phyloP scores from a whole-genome alignment of 148 eudicot genomes.

The Rhododendron kiyosumense region DNA sequence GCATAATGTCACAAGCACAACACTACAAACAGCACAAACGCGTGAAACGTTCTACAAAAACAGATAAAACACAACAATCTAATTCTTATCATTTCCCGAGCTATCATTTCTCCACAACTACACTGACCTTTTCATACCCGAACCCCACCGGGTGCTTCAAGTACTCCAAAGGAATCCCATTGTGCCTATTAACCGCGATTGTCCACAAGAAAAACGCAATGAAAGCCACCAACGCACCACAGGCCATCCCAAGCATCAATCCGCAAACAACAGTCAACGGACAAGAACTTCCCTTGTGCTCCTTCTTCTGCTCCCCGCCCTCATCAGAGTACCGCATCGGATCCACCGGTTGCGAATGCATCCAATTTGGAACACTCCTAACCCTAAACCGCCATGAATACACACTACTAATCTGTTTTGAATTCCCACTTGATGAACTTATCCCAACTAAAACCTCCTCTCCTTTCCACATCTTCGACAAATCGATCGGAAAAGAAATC shows the following conservation, averaged over 20 bases:
- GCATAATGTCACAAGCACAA: neutral
- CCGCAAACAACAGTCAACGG: conserved; percentile 43
- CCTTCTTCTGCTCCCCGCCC: conserved; percentile 6
- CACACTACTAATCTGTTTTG: conserved; percentile 35
- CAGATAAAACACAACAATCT: neutral
- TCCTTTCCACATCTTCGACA: conserved; percentile 48
- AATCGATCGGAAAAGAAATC: conserved; percentile 44
- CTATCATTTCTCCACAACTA: conserved; percentile 14
- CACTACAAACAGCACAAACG: neutral
- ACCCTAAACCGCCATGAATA: conserved; percentile 55
- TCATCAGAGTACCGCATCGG: conserved; percentile 20
- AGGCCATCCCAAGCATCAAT: conserved; percentile 47
- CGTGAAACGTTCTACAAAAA: neutral
- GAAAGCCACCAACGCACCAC: conserved; percentile 56
- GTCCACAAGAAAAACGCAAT: conserved; percentile 40
- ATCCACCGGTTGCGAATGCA: conserved; percentile 63
- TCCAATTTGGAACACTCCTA: conserved; percentile 36
- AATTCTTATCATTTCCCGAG: neutral
- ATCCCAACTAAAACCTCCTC: conserved; percentile 55
- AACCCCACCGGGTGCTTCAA: conserved; percentile 26
- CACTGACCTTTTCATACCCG: conserved; percentile 57
- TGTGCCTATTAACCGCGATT: conserved; percentile 24
- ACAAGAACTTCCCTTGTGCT: conserved; percentile 22
- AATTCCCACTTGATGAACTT: conserved; percentile 46
- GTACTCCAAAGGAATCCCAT: conserved; percentile 26